Percentiles rank a stretch among this genome's conserved stretches.
phyloP scores from a whole-genome alignment of 495 filamentous ascomycete genomes.

The Extremus antarcticus region DNA sequence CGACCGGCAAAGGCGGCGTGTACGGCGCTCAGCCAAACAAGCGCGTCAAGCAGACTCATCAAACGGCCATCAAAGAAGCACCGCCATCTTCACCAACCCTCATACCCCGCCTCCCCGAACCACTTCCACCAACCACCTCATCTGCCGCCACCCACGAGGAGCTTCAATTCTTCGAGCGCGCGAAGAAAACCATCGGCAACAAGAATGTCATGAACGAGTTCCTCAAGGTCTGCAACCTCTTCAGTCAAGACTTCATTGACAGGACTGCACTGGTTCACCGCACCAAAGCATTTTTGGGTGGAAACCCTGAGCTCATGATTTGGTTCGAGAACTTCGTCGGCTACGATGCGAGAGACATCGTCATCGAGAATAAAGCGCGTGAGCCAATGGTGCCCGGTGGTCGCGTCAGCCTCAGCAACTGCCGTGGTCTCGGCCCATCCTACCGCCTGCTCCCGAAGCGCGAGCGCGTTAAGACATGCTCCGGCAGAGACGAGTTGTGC shows the following conservation, averaged over 20 bases:
- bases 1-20: conserved; percentile 40
- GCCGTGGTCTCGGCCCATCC: conserved; percentile 83
- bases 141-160: conserved; percentile 59
- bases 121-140: conserved; percentile 61
- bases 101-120: conserved; percentile 75
- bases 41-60: conserved; percentile 30
- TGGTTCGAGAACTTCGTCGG: conserved; percentile 74
- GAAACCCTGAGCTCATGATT: conserved; percentile 73
- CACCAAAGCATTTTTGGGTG: conserved; percentile 74
- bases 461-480: conserved; percentile 78
- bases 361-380: conserved; percentile 67
- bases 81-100: conserved; percentile 70
- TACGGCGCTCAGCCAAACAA: neutral
- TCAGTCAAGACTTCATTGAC: conserved; percentile 80
- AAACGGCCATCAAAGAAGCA: conserved; percentile 41
- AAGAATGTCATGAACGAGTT: conserved; percentile 88
- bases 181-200: conserved; percentile 92
- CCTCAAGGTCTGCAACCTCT: conserved; percentile 88
- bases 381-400: conserved; percentile 44
- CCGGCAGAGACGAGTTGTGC: conserved; percentile 89
- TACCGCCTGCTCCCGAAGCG: conserved; percentile 81
- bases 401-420: conserved; percentile 81
- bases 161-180: conserved; percentile 85
- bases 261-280: conserved; percentile 68
- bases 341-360: conserved; percentile 56